A percentile compares a stretch with the other conserved stretches of the same genome.
Evolutionary conservation across 2,329 filamentous ascomycete species (phyloP).

Genomic region (Arthrobotrys sinensis): DNA sequence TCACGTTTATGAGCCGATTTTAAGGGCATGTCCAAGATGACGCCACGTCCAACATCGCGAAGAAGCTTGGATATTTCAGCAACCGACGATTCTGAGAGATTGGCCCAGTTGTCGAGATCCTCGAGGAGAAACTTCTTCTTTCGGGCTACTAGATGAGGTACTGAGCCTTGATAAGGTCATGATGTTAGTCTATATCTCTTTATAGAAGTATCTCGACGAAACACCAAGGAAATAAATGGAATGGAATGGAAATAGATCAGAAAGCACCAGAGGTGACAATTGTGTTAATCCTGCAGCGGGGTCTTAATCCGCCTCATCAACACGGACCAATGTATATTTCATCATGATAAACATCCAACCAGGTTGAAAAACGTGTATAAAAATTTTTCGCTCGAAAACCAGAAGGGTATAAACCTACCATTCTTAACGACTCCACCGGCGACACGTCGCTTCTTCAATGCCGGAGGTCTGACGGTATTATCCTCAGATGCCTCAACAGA

Average conservation of each 20-base stretch:
- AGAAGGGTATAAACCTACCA: slow-evolving; percentile 14
- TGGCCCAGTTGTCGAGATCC: slow-evolving; percentile 61
- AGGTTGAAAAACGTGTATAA: neutral
- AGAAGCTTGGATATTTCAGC: slow-evolving; percentile 52
- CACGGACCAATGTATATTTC: slow-evolving; percentile 62
- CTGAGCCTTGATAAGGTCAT: slow-evolving; percentile 31
- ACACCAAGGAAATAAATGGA: neutral
- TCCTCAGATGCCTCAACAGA: slow-evolving; percentile 36
- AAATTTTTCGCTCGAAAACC: slow-evolving; percentile 17
- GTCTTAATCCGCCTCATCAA: slow-evolving; percentile 62
- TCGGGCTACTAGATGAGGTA: slow-evolving; percentile 44
- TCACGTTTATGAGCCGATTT: slow-evolving; percentile 54
- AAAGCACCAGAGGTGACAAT: slow-evolving; percentile 59
- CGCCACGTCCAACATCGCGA: slow-evolving; percentile 52
- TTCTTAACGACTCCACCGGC: slow-evolving; percentile 36
- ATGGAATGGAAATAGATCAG: slow-evolving; percentile 43
- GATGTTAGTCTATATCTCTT: slow-evolving; percentile 23
- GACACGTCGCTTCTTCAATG: slow-evolving; percentile 33
- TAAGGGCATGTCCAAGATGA: slow-evolving; percentile 49
- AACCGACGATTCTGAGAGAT: slow-evolving; percentile 54
- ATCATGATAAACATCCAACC: slow-evolving; percentile 46
- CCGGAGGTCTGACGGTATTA: neutral
- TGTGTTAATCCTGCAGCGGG: slow-evolving; percentile 60
- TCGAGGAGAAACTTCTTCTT: slow-evolving; percentile 55
- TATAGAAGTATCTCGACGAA: neutral